Percentiles rank a stretch among this genome's conserved stretches.
phyloP scores from a whole-genome alignment of 2,329 filamentous ascomycete species.

The Sclerotinia subarctica region DNA sequence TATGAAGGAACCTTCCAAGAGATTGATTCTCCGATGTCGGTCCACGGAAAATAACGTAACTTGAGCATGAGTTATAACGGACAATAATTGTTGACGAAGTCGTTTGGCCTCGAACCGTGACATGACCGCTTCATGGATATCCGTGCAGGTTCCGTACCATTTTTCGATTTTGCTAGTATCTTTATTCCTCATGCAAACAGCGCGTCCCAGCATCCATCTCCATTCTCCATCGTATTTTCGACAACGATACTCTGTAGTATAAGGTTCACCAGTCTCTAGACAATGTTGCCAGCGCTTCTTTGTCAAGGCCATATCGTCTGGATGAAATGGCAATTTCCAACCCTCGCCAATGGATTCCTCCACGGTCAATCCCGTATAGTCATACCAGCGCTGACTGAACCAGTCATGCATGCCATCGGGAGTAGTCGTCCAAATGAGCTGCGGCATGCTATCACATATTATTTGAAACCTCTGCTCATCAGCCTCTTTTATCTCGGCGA shows the following conservation, averaged over 20 bases:
- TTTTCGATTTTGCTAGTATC: constrained; percentile 67
- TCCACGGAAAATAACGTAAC: constrained; percentile 76
- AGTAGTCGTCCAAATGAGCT: constrained; percentile 70
- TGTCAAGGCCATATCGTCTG: constrained; percentile 62
- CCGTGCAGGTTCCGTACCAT: constrained; percentile 79
- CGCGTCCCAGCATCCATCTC: constrained; percentile 76
- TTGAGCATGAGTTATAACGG: constrained; percentile 70
- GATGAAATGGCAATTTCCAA: constrained; percentile 65
- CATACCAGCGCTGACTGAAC: constrained; percentile 71
- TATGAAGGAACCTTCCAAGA: constrained; percentile 67
- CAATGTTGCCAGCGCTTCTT: constrained; percentile 58
- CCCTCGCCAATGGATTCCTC: constrained; percentile 60
- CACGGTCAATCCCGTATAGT: constrained; percentile 67
- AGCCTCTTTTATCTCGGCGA: constrained; percentile 64
- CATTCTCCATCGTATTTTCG: constrained; percentile 64
- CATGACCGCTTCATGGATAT: constrained; percentile 72
- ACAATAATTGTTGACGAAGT: constrained; percentile 65
- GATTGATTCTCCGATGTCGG: constrained; percentile 55
- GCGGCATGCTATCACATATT: constrained; percentile 71
- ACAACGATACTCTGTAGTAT: constrained; percentile 69
- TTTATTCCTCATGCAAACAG: constrained; percentile 63
- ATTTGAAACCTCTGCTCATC: constrained; percentile 72
- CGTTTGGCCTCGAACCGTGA: constrained; percentile 63
- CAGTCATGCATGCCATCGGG: constrained; percentile 67
- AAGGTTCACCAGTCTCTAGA: constrained; percentile 64